These are phyloP conservation scores for Candida tropicalis DNA, from an alignment of 1,139 yeast species.

Conservation along the genomic window DNA sequence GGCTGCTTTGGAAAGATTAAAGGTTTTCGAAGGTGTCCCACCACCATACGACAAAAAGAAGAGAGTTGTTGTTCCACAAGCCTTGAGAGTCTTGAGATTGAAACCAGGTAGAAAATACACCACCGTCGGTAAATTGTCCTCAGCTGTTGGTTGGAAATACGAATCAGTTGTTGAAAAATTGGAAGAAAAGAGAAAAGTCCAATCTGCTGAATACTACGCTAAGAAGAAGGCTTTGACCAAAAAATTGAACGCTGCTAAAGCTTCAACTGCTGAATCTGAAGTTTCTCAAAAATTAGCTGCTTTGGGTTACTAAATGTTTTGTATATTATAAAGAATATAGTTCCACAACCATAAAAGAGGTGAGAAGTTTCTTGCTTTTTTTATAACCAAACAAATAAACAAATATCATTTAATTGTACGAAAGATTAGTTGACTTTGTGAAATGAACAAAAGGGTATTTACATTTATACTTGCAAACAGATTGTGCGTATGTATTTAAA, in stretches of 20 bases:
- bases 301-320: conserved; percentile 66
- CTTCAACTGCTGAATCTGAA: conserved; percentile 75
- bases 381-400: conserved; percentile 1
- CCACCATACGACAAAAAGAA: conserved; percentile 99
- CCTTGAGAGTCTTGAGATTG: conserved; percentile 98
- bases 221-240: conserved; percentile 96
- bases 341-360: conserved; percentile 4
- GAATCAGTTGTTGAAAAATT: conserved; percentile 96
- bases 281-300: conserved; percentile 76
- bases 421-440: no score
- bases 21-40: conserved; percentile 99
- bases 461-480: no score
- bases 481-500: no score
- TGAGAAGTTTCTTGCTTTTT: background rate
- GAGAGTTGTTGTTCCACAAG: conserved; percentile 99
- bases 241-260: conserved; percentile 86
- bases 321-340: conserved; percentile 6
- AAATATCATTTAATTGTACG: conserved; percentile 8
- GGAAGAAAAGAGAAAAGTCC: conserved; percentile 99
- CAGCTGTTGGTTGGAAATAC: conserved; percentile 99
- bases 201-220: conserved; percentile 98
- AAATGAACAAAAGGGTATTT: no score
- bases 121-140: conserved; percentile 93
- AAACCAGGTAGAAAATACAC: conserved; percentile 99
- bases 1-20: conserved; percentile 99